Percentiles rank a stretch among this genome's conserved stretches.
phyloP scores from a whole-genome alignment of 1,139 yeast genomes.

The Yamadazyma spencermartinsiae region DNA sequence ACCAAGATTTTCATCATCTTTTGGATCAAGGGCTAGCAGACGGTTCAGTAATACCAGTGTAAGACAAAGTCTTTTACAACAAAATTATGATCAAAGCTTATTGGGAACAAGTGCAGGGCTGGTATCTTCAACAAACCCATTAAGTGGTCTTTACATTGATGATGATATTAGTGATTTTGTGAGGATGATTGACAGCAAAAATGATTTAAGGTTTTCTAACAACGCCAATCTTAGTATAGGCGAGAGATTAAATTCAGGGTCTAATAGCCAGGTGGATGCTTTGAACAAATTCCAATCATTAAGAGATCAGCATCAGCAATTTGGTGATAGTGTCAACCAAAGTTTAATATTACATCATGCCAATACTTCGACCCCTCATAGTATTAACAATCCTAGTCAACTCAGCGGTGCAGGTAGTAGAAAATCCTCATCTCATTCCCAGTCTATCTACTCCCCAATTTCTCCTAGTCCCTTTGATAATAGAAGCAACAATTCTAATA shows the following conservation, averaged over 20 bases:
- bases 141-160: slow-evolving; percentile 50
- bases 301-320: slow-evolving; percentile 44
- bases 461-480: slow-evolving; percentile 40
- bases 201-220: slow-evolving; percentile 43
- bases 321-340: slow-evolving; percentile 54
- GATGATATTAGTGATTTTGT: slow-evolving; percentile 83
- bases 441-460: slow-evolving; percentile 22
- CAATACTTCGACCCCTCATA: slow-evolving; percentile 8
- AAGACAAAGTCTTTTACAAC: slow-evolving; percentile 30
- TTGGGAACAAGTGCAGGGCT: slow-evolving; percentile 40
- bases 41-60: slow-evolving; percentile 41
- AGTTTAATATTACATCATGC: slow-evolving; percentile 36
- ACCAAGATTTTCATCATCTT: slow-evolving; percentile 55
- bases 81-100: slow-evolving; percentile 23
- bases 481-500: slow-evolving; percentile 8
- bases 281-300: slow-evolving; percentile 40
- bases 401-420: slow-evolving; percentile 15
- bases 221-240: slow-evolving; percentile 5
- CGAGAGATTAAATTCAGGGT: slow-evolving; percentile 6
- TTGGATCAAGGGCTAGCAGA: slow-evolving; percentile 53
- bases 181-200: slow-evolving; percentile 71
- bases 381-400: slow-evolving; percentile 11
- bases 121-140: slow-evolving; percentile 35
- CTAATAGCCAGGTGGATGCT: slow-evolving; percentile 23
- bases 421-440: slow-evolving; percentile 34